These are phyloP conservation scores for Pleurotus tuoliensis DNA, from an alignment of 768 basidiomycete genomes.

Conservation along the genomic window DNA sequence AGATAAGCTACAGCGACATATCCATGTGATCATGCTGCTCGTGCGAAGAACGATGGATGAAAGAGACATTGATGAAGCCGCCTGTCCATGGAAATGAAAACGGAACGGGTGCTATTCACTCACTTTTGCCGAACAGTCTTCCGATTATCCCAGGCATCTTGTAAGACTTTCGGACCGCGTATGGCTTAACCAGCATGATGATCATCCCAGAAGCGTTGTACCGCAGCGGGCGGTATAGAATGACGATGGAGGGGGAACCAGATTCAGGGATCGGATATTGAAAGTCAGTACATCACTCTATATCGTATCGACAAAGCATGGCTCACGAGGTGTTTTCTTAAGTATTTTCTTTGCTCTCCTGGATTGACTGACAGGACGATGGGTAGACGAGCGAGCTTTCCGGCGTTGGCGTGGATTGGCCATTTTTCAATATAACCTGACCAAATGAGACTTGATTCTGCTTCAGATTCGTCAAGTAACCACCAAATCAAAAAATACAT, in stretches of 20 bases:
- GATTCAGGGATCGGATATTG: not conserved
- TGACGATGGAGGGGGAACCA: conserved; percentile 4
- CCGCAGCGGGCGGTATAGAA: not conserved
- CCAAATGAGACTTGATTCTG: not conserved
- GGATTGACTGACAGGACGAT: conserved; percentile 71
- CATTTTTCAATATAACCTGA: conserved; percentile 43
- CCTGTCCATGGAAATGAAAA: not conserved
- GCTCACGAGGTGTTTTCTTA: conserved; percentile 74
- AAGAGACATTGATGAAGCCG: conserved; percentile 11
- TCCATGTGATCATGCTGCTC: not conserved
- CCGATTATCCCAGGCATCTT: conserved; percentile 81
- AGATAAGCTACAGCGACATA: not conserved
- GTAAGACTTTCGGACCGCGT: conserved; percentile 75
- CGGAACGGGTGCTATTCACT: conserved; percentile 18
- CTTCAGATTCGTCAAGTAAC: not conserved
- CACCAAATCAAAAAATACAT: not conserved
- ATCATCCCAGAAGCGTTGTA: not conserved
- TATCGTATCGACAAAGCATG: not conserved
- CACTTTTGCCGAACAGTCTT: conserved; percentile 94
- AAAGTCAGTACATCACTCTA: conserved; percentile 6
- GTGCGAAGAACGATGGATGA: conserved; percentile 6
- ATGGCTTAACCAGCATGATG: conserved; percentile 47
- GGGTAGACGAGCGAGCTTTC: conserved; percentile 76
- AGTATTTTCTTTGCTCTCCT: conserved; percentile 68
- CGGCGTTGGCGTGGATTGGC: conserved; percentile 92